Base-by-base conservation (phyloP, 2,329 filamentous ascomycete genomes). In the Arthrocladium fulminans region DNA sequence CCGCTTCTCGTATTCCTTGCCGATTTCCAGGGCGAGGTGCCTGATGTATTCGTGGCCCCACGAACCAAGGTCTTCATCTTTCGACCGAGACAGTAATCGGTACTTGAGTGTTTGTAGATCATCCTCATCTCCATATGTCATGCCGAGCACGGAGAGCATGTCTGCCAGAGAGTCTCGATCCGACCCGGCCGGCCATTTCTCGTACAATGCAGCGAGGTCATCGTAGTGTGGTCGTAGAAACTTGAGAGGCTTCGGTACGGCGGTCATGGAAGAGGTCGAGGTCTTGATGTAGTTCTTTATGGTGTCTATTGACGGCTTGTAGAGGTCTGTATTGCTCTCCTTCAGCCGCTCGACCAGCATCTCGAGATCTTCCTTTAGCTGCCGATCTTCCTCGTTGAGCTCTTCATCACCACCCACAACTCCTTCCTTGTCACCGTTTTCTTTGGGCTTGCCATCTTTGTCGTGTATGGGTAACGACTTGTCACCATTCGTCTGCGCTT, bases 241-340 rank as follows among this genome's bases (percentile, higher is more conserved):
- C 71, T 98, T 98, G 61, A 98, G 78, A 27, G 92, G 92, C 72
- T 98, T 98, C 20, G 94, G 92, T 54, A 98, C 92, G 51, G 92
- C 92, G 42, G 92, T 98, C 92, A 98, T 98, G 39, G 94, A 98
- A 51, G 89, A 97, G 57, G 92, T 98, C 51, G 92, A 95, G 48
- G 92, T 98, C 75, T 96, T 97, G 76, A 98, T 98, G 65, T 88
- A 94, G 62, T 83, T 88, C 75, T 96, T 97, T 81, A 98, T 96
- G 58, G 88, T 85, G 69, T 97, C 89, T 58, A 98, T 75, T 47
- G 92, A 86, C 51, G 89, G 80, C 67, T 89, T 90, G 74, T 97
- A 96, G 59, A 97, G 84, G 51, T 81, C 82, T 57, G 78, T 76
- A 70, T 97, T 86, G 57, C 84, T 77, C 73, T 97, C 92, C 87